Conservation (phyloP, 495 filamentous ascomycete species). For the Jackrogersella minutella region DNA sequence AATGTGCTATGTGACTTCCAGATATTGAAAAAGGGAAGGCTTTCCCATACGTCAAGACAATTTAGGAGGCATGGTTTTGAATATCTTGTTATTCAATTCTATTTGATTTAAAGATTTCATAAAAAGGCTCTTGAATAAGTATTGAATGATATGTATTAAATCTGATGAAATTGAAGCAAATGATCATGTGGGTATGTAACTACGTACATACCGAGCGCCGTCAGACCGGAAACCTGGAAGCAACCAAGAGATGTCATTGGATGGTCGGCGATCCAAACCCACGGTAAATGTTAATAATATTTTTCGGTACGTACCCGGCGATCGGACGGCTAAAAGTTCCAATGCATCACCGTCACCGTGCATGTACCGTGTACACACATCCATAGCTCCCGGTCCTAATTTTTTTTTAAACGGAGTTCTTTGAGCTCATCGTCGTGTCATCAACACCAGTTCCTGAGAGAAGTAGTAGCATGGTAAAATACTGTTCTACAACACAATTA, state of each 20-base stretch:
- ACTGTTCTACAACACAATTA: not conserved
- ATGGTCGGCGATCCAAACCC: not conserved
- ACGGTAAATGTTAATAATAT: not conserved
- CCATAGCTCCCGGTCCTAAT: too few relatives aligned
- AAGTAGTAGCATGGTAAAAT: not conserved
- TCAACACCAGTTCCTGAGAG: slow-evolving; percentile 11
- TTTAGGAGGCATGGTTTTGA: too few relatives aligned
- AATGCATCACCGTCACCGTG: too few relatives aligned
- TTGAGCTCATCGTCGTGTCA: slow-evolving; percentile 40
- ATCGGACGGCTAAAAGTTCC: slow-evolving; percentile 26
- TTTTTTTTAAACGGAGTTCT: slow-evolving; percentile 20
- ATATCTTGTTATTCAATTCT: too few relatives aligned
- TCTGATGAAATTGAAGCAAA: not conserved
- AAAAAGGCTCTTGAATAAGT: too few relatives aligned
- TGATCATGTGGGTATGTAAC: not conserved
- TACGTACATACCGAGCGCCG: not conserved
- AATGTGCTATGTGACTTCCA: too few relatives aligned
- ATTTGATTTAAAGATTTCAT: too few relatives aligned
- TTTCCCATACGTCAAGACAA: too few relatives aligned
- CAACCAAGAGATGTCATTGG: not conserved
- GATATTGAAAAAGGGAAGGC: too few relatives aligned
- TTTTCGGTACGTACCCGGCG: not conserved
- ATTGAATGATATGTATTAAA: not conserved
- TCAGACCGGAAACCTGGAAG: not conserved
- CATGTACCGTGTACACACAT: slow-evolving; percentile 26